These are phyloP conservation scores for Penicillium sp. DNA, from an alignment of 2,329 filamentous ascomycete genomes.

Conservation along the genomic window DNA sequence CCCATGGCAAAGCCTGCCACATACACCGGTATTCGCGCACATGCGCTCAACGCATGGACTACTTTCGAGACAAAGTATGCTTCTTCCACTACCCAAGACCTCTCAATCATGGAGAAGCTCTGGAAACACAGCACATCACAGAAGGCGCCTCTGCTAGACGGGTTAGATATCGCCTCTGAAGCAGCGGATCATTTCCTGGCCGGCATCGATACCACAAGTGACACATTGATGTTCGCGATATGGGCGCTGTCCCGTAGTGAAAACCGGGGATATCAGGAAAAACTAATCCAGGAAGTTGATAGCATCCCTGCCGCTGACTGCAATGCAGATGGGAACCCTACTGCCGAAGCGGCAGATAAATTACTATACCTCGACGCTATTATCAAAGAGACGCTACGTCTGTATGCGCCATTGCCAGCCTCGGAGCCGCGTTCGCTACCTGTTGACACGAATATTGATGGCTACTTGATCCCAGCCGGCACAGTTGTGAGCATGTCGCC, in stretches of 20 bases:
- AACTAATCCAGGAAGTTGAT: constrained; percentile 42
- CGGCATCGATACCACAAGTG: constrained; percentile 52
- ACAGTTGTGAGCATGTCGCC: constrained; percentile 32
- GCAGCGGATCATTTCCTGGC: constrained; percentile 53
- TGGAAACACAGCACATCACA: constrained; percentile 30
- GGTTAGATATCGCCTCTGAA: constrained; percentile 51
- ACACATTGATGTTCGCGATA: constrained; percentile 50
- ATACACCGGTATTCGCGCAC: constrained; percentile 49
- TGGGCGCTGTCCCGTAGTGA: constrained; percentile 48
- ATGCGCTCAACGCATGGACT: constrained; percentile 37
- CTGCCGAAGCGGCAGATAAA: constrained; percentile 34
- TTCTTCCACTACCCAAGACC: constrained; percentile 18
- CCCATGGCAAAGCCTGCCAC: constrained; percentile 51
- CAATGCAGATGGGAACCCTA: constrained; percentile 29
- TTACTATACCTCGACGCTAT: constrained; percentile 47
- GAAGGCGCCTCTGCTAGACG: constrained; percentile 26
- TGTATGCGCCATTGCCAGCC: constrained; percentile 49
- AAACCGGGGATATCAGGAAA: constrained; percentile 42
- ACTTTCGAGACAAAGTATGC: constrained; percentile 26
- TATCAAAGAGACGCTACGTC: constrained; percentile 49
- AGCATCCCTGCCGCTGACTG: constrained; percentile 21
- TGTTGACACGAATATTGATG: constrained; percentile 30
- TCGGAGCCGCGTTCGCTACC: constrained; percentile 43
- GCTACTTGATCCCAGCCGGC: constrained; percentile 28
- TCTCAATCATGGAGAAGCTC: constrained; percentile 36